phyloP scores from a whole-genome alignment of 23 red algal genomes.

The Gracilaria gracilis region DNA sequence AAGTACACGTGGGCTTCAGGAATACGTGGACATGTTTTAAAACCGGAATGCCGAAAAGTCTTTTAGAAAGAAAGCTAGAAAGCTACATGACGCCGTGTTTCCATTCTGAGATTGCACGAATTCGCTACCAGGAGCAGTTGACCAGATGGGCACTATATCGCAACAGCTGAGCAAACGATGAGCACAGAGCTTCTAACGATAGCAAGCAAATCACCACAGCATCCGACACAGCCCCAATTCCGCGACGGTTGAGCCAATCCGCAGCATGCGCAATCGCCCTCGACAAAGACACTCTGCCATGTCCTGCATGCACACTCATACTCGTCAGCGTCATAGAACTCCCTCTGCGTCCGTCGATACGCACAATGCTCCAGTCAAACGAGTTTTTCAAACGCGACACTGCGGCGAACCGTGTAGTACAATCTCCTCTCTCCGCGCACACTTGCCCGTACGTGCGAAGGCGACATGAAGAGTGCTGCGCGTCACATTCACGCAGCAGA shows the following conservation, averaged over 20 bases:
- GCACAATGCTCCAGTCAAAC: conserved; percentile 6
- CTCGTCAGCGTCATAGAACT: background rate
- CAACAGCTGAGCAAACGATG: too few species aligned
- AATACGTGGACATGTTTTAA: too few species aligned
- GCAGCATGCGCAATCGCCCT: background rate
- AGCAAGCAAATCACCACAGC: too few species aligned
- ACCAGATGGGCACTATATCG: too few species aligned
- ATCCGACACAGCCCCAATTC: background rate
- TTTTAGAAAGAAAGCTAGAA: too few species aligned
- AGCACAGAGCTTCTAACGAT: too few species aligned
- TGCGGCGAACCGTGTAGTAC: background rate
- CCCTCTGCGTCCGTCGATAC: background rate
- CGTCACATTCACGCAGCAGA: background rate
- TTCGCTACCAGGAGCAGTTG: too few species aligned
- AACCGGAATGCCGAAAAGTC: too few species aligned
- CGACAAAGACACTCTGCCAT: background rate
- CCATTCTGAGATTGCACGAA: too few species aligned
- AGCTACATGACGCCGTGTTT: too few species aligned
- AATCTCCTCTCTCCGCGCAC: background rate
- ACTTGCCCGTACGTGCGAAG: background rate
- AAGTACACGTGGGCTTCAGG: too few species aligned
- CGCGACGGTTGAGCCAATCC: background rate
- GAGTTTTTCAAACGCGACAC: background rate
- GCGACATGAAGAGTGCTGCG: background rate
- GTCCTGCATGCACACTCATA: background rate